Base-by-base conservation (phyloP, 1,284 basidiomycete species). In the Malassezia equina region DNA sequence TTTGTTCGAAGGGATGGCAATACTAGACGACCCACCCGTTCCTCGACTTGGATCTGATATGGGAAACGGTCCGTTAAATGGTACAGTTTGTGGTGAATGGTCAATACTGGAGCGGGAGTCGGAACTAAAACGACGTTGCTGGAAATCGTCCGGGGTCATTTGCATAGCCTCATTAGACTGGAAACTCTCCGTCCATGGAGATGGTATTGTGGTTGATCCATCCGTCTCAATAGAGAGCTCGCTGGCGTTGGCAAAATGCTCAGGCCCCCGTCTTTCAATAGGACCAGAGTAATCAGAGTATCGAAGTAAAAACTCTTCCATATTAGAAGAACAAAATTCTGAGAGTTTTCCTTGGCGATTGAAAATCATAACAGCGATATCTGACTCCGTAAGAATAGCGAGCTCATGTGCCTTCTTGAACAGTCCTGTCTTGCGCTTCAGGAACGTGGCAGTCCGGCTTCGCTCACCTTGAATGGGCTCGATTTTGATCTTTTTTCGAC, bases 361-460 rank as follows among this genome's bases (percentile, higher is more conserved):
- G 63, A 84, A 84, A 52, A 84, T 81, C 61, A 85, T 82, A 61
- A 85, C 81, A 5, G 82, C 83, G 36, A 85, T 80, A 60, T 84
- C 82, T 53, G 83, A 83, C 25, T 80, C 81, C 67, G 83, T 84
- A 49, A 85, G 76, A 3, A 89, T 86, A 29, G 86, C 86, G 42
- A 89, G 83, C 76, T 89, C 87, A 75, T 88, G 87, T 0, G 86
- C 87, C 73, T 89, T 89, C 75, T 89, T 89, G 82, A 90, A 88
- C 52, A 90, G 81, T 2, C 87, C 87, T 58, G 86, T 86, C 78
- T 88, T 88, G 65, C 86, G 86, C 82, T 90, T 90, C 76, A 88
- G 79, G 79, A 89, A 90, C 59, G 88, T 90, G 64, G 90, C 88
- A 59, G 84, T 84, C 61, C 88, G 83, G 75, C 89, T 90, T 75